Base-by-base conservation (phyloP, 148 eudicot genomes). In the Chenopodium suecicum region DNA sequence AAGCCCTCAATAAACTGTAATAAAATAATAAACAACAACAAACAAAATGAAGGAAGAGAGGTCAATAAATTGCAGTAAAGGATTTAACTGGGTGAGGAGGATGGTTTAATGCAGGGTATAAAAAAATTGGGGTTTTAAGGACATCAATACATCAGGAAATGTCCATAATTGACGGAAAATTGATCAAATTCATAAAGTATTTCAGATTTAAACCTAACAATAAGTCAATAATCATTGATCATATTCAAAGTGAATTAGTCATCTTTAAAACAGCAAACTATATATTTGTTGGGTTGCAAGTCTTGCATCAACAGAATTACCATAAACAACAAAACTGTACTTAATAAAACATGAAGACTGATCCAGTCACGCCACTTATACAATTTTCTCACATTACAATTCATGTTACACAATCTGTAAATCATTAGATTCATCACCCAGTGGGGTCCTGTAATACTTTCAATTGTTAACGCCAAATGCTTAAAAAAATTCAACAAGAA, bases 1-100 rank as follows among this genome's bases (percentile, higher is more conserved):
- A 31, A 1, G 32, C 90, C 91, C 88, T 90, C 91, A 70, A 85
- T 88, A 84, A 94, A 87, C 98, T 96, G 92, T 63, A 81, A 84
- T 14, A 69, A 14, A 69, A 65, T 37, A 37, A 37, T 37, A 6
- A 34, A 34, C 3, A 34, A 34, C 3, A 34, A 34, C 37, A 34
- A 34, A 34, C 37, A 34, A 34, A 34, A 2, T 1, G 2, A 81
- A 50, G 27, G 72, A 70, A 56, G 63, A 74, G 11, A 20, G 27
- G n/a, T 80, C 71, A 84, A 73, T 22, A 76, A 63, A 9, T 19
- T 44, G n/a, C 29, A 75, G 34, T 2, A 79, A 56, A 20, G 65
- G 58, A 79, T 1, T 20, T n/a, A 31, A 69, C 13, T 29, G 52
- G 20, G 47, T 13, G 73, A 6, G 25, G 74, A 5, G 44, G 14